These are phyloP conservation scores for Leccinum truebloodii DNA, from an alignment of 768 basidiomycete genomes.

Conservation along the genomic window DNA sequence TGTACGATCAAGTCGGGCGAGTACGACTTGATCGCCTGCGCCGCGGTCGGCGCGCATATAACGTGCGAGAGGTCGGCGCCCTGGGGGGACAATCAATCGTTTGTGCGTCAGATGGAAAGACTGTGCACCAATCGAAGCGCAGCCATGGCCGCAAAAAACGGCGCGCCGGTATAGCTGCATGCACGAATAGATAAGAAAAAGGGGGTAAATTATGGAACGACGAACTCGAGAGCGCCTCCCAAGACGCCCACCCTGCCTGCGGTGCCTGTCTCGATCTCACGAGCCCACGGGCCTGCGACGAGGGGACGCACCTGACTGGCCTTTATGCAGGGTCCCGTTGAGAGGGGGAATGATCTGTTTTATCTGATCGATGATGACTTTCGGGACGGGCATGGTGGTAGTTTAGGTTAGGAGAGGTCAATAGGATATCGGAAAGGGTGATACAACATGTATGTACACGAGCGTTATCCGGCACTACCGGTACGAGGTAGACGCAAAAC, in stretches of 20 bases:
- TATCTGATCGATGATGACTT: conserved; percentile 65
- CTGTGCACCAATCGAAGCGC: conserved; percentile 74
- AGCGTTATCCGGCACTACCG: conserved; percentile 17
- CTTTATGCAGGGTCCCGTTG: conserved; percentile 87
- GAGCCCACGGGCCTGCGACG: neutral
- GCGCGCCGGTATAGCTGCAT: conserved; percentile 91
- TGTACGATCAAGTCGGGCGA: conserved; percentile 98
- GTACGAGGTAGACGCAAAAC: conserved; percentile 15
- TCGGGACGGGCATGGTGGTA: conserved; percentile 60
- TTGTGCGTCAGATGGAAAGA: neutral
- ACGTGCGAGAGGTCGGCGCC: conserved; percentile 96
- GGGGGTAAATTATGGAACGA: neutral
- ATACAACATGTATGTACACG: conserved; percentile 31
- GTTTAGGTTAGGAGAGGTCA: conserved; percentile 2
- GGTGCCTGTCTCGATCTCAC: conserved; percentile 3
- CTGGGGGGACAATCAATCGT: conserved; percentile 36
- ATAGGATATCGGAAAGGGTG: conserved; percentile 25
- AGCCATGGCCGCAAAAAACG: conserved; percentile 92
- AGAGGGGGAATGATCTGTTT: conserved; percentile 89
- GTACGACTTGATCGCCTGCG: conserved; percentile 93
- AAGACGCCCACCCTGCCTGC: conserved; percentile 89
- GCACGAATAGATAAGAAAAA: neutral
- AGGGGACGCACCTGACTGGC: conserved; percentile 80
- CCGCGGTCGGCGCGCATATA: conserved; percentile 92
- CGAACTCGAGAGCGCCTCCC: conserved; percentile 92